phyloP scores from a whole-genome alignment of 192 early-diverging fungal species.

The Jimgerdemannia flammicorona region DNA sequence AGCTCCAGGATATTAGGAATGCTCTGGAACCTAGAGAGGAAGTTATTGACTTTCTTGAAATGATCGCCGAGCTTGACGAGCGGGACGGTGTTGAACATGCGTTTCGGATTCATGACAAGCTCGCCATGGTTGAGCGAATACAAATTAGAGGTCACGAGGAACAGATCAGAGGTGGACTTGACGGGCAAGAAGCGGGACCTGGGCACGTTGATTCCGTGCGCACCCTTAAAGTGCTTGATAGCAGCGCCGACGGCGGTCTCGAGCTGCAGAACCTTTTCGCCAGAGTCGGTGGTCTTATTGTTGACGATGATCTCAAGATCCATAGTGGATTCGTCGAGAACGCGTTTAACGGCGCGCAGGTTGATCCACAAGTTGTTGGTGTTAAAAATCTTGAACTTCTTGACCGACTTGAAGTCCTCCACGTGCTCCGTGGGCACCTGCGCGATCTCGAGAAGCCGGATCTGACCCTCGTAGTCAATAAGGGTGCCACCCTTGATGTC shows the following conservation, averaged over 20 bases:
- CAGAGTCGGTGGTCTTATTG: constrained; percentile 89
- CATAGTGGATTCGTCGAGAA: constrained; percentile 70
- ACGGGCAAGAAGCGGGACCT: constrained; percentile 97
- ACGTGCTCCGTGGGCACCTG: constrained; percentile 97
- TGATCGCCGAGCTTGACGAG: constrained; percentile 97
- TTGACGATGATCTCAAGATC: constrained; percentile 96
- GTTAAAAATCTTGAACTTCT: constrained; percentile 99
- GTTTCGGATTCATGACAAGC: constrained; percentile 87
- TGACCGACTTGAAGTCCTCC: constrained; percentile 98
- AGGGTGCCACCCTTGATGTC: constrained; percentile 99
- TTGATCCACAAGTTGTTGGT: constrained; percentile 92
- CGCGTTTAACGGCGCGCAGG: constrained; percentile 81
- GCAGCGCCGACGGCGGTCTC: constrained; percentile 99
- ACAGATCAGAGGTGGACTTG: constrained; percentile 96
- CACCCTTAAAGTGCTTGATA: constrained; percentile 94
- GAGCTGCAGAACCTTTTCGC: constrained; percentile 96
- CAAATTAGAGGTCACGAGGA: constrained; percentile 94
- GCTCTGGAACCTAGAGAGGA: constrained; percentile 84
- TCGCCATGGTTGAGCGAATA: constrained; percentile 93
- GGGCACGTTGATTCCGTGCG: constrained; percentile 98
- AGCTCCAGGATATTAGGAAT: constrained; percentile 96
- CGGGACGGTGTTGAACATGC: constrained; percentile 90
- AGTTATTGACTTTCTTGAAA: constrained; percentile 95
- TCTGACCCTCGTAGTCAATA: constrained; percentile 93
- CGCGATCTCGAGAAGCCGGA: constrained; percentile 95